A percentile compares a stretch with the other conserved stretches of the same genome.
These are phyloP conservation scores for Porcisia hertigi DNA, from an alignment of 208 protist genomes.

Conservation along the genomic window DNA sequence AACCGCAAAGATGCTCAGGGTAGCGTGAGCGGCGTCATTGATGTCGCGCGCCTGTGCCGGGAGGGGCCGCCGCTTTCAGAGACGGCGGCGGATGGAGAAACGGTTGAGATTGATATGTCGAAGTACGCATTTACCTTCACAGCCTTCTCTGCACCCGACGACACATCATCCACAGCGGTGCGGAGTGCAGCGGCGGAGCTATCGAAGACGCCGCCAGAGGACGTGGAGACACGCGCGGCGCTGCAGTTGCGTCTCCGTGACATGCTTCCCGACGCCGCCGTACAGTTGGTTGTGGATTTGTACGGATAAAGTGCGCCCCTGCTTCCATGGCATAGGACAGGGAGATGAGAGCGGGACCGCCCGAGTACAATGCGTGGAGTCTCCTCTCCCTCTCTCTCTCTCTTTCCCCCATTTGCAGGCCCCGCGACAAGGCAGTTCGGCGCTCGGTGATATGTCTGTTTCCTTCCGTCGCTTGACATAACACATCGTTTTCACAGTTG, in stretches of 20 bases:
- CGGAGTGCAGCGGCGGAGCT: conserved; percentile 30
- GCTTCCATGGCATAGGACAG: no score
- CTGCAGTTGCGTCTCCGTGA: conserved; percentile 2
- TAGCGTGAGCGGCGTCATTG: background rate
- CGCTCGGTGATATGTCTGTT: background rate
- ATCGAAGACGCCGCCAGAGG: background rate
- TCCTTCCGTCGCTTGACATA: background rate
- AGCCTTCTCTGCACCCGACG: conserved; percentile 31
- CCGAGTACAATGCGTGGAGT: background rate
- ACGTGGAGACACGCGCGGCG: background rate
- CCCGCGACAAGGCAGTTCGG: background rate
- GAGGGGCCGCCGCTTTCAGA: conserved; percentile 27
- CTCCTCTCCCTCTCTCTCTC: no score
- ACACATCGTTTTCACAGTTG: background rate
- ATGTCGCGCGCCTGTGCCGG: conserved; percentile 13
- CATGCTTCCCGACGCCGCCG: conserved; percentile 32
- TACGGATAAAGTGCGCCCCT: conserved; percentile 4
- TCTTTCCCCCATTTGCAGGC: no score
- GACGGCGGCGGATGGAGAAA: conserved; percentile 11
- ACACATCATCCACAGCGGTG: conserved; percentile 66
- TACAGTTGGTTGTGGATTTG: conserved; percentile 8
- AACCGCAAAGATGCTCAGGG: conserved; percentile 9
- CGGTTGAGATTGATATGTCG: conserved; percentile 41
- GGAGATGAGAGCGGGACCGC: background rate
- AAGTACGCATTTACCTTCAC: conserved; percentile 51